A percentile compares a stretch with the other conserved stretches of the same genome.
Conservation (phyloP, 805 yeast species). For the Wickerhamiella azymoides region DNA sequence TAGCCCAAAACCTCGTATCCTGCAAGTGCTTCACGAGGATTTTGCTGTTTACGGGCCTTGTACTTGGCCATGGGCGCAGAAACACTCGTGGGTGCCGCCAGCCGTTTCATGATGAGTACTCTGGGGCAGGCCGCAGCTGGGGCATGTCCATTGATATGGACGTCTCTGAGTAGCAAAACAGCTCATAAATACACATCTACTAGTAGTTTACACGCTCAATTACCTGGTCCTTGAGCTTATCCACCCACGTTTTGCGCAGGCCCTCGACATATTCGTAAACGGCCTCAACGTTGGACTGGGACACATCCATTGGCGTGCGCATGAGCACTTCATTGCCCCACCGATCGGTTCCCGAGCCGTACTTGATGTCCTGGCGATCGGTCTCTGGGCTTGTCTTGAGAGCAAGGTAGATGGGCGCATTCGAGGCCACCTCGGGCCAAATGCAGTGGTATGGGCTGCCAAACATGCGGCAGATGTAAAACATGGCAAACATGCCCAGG, state of each 20-base stretch:
- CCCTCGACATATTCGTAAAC: slow-evolving; percentile 50
- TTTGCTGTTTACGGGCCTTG: slow-evolving; percentile 46
- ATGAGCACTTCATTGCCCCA: slow-evolving; percentile 54
- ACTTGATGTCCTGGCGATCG: slow-evolving; percentile 37
- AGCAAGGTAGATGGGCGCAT: slow-evolving; percentile 65
- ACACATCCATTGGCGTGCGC: slow-evolving; percentile 22
- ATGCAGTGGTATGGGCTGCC: slow-evolving; percentile 89
- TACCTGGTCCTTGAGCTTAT: slow-evolving; percentile 58
- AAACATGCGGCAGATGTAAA: slow-evolving; percentile 63
- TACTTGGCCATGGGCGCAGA: slow-evolving; percentile 32
- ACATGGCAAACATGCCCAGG: slow-evolving; percentile 73
- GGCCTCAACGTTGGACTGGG: slow-evolving; percentile 42
- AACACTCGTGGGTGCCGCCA: slow-evolving; percentile 6
- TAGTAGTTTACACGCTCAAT: slow-evolving; percentile 28
- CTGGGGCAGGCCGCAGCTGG: too few species aligned
- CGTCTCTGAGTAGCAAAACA: not conserved
- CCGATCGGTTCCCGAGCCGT: slow-evolving; percentile 59
- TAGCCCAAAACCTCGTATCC: slow-evolving; percentile 84
- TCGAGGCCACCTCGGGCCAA: slow-evolving; percentile 78
- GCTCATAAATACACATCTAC: not conserved
- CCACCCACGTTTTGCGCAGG: slow-evolving; percentile 58
- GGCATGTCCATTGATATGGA: too few species aligned
- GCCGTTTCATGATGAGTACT: not conserved
- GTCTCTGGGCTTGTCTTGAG: slow-evolving; percentile 36
- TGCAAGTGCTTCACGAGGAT: slow-evolving; percentile 61